These are phyloP conservation scores for Hypoxylon sp. DNA, from an alignment of 2,329 filamentous ascomycete species.

Conservation along the genomic window DNA sequence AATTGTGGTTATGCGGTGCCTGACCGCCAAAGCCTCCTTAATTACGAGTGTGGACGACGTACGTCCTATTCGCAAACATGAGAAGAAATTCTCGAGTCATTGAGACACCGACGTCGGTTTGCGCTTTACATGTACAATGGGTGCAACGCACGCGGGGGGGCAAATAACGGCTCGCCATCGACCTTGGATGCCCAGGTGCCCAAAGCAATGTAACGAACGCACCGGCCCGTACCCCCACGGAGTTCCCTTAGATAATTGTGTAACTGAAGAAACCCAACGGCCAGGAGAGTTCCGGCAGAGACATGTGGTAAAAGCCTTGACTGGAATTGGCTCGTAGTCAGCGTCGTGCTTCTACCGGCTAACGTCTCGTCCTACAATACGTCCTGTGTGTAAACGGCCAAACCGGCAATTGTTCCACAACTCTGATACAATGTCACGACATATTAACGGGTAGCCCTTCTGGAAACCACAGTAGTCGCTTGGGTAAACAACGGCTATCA, in stretches of 20 bases:
- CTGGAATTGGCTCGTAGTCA: constrained; percentile 3
- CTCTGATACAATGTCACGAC: background rate
- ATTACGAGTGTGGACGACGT: constrained; percentile 16
- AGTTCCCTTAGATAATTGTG: constrained; percentile 6
- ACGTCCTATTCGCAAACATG: background rate
- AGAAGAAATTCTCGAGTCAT: background rate
- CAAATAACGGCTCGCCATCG: constrained; percentile 3
- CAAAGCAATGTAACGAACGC: constrained; percentile 29
- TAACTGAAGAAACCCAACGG: constrained; percentile 14
- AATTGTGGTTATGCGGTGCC: constrained; percentile 10
- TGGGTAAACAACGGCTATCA: background rate
- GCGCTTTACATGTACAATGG: constrained; percentile 20
- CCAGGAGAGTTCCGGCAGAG: constrained; percentile 12
- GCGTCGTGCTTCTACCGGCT: constrained; percentile 4
- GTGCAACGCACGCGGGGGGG: constrained; percentile 24
- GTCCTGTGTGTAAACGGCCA: background rate
- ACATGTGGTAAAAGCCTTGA: constrained; percentile 6
- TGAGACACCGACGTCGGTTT: constrained; percentile 15
- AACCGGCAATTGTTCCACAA: background rate
- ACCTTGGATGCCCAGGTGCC: constrained; percentile 23
- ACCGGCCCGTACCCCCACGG: constrained; percentile 31
- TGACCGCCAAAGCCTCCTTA: constrained; percentile 35
- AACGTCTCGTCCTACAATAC: background rate
- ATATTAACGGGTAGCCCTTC: background rate
- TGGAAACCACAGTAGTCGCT: background rate